These are phyloP conservation scores for Hyphodiscus sp. DNA, from an alignment of 2,329 filamentous ascomycete genomes.

Conservation along the genomic window DNA sequence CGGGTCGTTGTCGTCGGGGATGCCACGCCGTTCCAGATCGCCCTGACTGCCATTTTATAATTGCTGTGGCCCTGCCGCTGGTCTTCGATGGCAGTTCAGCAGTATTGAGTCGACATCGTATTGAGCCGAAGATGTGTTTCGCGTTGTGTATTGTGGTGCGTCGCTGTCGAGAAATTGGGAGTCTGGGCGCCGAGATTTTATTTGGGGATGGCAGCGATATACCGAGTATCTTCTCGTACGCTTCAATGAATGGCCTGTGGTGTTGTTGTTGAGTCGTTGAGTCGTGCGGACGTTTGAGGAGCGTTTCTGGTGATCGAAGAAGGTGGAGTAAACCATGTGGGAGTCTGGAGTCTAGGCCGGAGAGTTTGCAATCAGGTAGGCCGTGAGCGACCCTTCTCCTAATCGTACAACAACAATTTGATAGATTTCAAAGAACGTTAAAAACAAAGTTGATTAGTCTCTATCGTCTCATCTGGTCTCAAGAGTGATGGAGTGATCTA, in stretches of 20 bases:
- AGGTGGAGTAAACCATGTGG: background rate
- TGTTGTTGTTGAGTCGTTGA: background rate
- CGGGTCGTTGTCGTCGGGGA: constrained; percentile 30
- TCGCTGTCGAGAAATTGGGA: background rate
- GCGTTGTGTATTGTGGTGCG: background rate
- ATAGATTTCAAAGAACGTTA: background rate
- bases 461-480: background rate
- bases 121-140: background rate
- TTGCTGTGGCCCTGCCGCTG: constrained; percentile 25
- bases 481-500: background rate
- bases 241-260: background rate
- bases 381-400: background rate
- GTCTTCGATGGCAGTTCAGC: constrained; percentile 12
- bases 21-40: constrained; percentile 21
- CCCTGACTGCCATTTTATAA: constrained; percentile 24
- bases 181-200: background rate
- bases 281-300: background rate
- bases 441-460: background rate
- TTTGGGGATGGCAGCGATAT: background rate
- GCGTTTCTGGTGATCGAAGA: background rate
- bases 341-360: too few species aligned
- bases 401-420: background rate
- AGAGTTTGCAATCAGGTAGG: too few species aligned
- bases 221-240: background rate
- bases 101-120: constrained; percentile 17